These are phyloP conservation scores for Dillenia suffruticosa DNA, from an alignment of 164 flowering plant genomes.

Conservation along the genomic window DNA sequence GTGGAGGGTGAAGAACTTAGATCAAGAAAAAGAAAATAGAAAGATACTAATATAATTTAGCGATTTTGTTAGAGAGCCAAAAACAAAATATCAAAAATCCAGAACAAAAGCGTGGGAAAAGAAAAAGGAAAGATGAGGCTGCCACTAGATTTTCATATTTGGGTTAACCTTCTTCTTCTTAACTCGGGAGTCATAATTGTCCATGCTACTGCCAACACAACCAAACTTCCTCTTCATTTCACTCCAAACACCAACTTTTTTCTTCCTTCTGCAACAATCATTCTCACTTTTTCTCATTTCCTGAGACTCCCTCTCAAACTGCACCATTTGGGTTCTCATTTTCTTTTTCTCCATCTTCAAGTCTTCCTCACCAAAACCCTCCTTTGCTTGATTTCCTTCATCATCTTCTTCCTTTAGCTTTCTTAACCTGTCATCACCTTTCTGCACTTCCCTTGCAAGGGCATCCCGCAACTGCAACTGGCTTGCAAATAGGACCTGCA, in stretches of 20 bases:
- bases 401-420: constrained; percentile 13
- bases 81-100: too few species aligned
- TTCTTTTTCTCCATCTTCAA: constrained; percentile 35
- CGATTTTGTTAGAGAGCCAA: too few species aligned
- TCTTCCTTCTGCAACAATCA: constrained; percentile 26
- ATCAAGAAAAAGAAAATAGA: too few species aligned
- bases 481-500: constrained; percentile 55
- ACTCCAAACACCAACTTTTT: constrained; percentile 41
- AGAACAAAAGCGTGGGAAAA: too few species aligned
- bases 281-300: constrained; percentile 48
- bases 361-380: constrained; percentile 15
- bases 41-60: too few species aligned
- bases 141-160: neutral
- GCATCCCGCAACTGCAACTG: constrained; percentile 57
- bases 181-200: constrained; percentile 41
- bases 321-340: constrained; percentile 42
- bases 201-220: constrained; percentile 29
- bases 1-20: too few species aligned
- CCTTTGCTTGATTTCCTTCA: constrained; percentile 3
- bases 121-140: too few species aligned
- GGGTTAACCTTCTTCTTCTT: constrained; percentile 48
- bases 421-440: constrained; percentile 12
- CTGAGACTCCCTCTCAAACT: constrained; percentile 49
- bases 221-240: constrained; percentile 77
- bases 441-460: constrained; percentile 20